These are phyloP conservation scores for Rhynchospora pubera DNA, from an alignment of 176 grass and related monocot species.

Conservation along the genomic window DNA sequence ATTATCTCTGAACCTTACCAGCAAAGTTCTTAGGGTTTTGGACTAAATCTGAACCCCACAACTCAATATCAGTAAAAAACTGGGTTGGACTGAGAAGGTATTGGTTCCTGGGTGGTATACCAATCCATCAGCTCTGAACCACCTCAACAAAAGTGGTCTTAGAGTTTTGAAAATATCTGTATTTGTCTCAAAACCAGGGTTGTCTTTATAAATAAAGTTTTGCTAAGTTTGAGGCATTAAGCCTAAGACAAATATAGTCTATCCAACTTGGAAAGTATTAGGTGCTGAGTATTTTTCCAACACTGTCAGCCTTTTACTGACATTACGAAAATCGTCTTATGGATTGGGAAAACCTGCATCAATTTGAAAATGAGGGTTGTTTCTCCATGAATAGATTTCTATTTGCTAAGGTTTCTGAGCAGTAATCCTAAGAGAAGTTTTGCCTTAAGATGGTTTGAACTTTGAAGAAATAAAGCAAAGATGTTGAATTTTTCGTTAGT, in stretches of 20 bases:
- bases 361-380: background rate
- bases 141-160: background rate
- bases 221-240: background rate
- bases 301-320: background rate
- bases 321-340: background rate
- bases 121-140: background rate
- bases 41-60: background rate
- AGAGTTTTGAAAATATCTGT: background rate
- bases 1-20: constrained; percentile 9
- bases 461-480: background rate
- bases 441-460: background rate
- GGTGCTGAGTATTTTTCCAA: background rate
- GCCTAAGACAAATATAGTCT: background rate
- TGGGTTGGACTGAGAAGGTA: background rate
- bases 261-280: background rate
- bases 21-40: background rate
- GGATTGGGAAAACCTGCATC: background rate
- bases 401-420: background rate
- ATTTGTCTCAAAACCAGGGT: background rate
- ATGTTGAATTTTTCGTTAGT: background rate
- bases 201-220: background rate
- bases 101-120: background rate
- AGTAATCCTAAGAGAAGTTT: background rate
- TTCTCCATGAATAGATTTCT: background rate
- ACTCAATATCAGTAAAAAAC: background rate